Percentiles rank a stretch among this genome's conserved stretches.
Evolutionary conservation across 371 early-diverging fungal genomes (phyloP).

Genomic region (Rhizopus microsporus): DNA sequence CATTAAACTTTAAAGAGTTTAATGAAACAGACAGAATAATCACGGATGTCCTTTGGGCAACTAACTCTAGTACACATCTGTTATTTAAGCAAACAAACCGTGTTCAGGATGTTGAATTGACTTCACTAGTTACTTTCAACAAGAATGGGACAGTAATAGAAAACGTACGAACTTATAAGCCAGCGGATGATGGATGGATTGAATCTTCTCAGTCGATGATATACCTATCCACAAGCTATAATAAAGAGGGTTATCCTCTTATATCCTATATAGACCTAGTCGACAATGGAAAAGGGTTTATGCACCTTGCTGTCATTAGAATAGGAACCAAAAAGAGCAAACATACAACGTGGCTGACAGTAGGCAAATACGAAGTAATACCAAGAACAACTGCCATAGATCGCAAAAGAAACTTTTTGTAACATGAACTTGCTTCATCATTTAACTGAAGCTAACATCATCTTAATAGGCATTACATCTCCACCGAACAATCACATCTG

Average conservation of each 20-base stretch:
- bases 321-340: slow-evolving; percentile 35
- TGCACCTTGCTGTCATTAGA: slow-evolving; percentile 77
- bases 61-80: slow-evolving; percentile 54
- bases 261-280: slow-evolving; percentile 77
- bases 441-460: background rate
- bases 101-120: slow-evolving; percentile 78
- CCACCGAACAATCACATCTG: slow-evolving; percentile 71
- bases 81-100: slow-evolving; percentile 83
- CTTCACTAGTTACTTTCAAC: slow-evolving; percentile 51
- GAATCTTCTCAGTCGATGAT: slow-evolving; percentile 55
- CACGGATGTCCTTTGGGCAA: slow-evolving; percentile 79
- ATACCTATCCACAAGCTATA: slow-evolving; percentile 39
- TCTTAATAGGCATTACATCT: slow-evolving; percentile 51
- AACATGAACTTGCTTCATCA: slow-evolving; percentile 19
- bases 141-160: slow-evolving; percentile 22
- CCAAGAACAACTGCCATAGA: slow-evolving; percentile 60
- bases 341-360: slow-evolving; percentile 71
- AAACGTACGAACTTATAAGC: slow-evolving; percentile 57
- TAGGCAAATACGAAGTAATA: slow-evolving; percentile 84
- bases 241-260: slow-evolving; percentile 15
- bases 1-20: slow-evolving; percentile 38
- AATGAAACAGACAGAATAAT: slow-evolving; percentile 70
- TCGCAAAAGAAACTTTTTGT: slow-evolving; percentile 50
- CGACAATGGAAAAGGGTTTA: slow-evolving; percentile 71
- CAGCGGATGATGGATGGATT: slow-evolving; percentile 72